These are phyloP conservation scores for Termitomyces sp. DNA, from an alignment of 1,284 basidiomycete genomes.

Conservation along the genomic window DNA sequence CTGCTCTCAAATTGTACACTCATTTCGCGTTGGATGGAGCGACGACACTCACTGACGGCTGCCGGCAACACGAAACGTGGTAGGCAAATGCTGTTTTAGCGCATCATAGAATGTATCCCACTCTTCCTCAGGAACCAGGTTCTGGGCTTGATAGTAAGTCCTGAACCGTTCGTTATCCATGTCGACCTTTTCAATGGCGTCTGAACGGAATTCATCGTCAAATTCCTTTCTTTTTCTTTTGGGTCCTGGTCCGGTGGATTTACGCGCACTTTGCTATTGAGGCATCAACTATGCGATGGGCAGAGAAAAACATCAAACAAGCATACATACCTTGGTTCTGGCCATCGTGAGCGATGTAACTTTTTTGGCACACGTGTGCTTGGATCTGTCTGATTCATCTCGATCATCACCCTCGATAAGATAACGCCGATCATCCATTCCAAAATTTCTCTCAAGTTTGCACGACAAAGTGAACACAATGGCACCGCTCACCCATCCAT, in stretches of 20 bases:
- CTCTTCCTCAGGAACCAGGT: constrained; percentile 68
- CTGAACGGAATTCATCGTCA: constrained; percentile 29
- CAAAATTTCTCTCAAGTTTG: constrained; percentile 9
- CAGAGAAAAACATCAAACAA: background rate
- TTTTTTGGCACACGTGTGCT: constrained; percentile 4
- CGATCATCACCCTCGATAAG: constrained; percentile 12
- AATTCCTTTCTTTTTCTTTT: constrained; percentile 2
- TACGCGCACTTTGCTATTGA: constrained; percentile 1
- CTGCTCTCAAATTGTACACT: constrained; percentile 30
- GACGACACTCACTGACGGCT: constrained; percentile 66
- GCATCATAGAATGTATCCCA: constrained; percentile 75
- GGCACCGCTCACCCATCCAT: constrained; percentile 32
- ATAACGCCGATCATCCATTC: constrained; percentile 11
- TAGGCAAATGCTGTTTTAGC: constrained; percentile 77
- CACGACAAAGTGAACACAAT: constrained; percentile 15
- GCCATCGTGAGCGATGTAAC: constrained; percentile 3
- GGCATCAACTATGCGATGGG: background rate
- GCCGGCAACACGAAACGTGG: constrained; percentile 91
- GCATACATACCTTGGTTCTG: constrained; percentile 8
- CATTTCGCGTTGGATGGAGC: background rate
- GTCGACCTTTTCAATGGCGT: constrained; percentile 47
- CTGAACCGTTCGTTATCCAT: constrained; percentile 74
- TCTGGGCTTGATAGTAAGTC: constrained; percentile 74
- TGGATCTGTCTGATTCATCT: background rate
- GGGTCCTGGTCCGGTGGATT: background rate